Percentiles rank a stretch among this genome's conserved stretches.
These are phyloP conservation scores for Spizellomyces sp. DNA, from an alignment of 192 early-diverging fungal species.

Conservation along the genomic window DNA sequence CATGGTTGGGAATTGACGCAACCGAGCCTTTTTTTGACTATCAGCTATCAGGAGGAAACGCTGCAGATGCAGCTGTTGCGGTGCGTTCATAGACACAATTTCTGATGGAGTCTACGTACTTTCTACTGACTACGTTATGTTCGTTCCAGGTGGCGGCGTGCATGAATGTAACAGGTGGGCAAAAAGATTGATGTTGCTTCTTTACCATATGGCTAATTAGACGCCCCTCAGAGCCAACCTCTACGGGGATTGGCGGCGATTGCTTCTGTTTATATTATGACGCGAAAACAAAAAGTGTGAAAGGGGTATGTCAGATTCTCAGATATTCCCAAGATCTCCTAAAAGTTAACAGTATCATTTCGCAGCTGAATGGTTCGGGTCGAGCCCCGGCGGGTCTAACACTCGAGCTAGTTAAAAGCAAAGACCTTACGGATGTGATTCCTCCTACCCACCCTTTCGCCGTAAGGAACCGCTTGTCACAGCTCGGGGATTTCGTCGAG, in stretches of 20 bases:
- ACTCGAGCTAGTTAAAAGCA: conserved; percentile 44
- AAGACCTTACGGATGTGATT: conserved; percentile 47
- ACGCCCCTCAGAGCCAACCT: conserved; percentile 55
- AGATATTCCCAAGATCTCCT: no score
- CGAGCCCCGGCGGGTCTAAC: conserved; percentile 59
- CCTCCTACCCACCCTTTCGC: conserved; percentile 16
- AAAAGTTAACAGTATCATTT: neutral
- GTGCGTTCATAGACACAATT: neutral
- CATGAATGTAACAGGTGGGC: conserved; percentile 64
- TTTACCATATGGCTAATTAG: no score
- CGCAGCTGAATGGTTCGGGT: conserved; percentile 44
- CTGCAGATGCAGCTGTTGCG: conserved; percentile 65
- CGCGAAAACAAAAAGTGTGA: conserved; percentile 54
- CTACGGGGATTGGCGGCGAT: conserved; percentile 81
- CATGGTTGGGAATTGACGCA: no score
- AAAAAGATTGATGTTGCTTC: no score
- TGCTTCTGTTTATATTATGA: conserved; percentile 79
- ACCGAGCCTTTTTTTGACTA: no score
- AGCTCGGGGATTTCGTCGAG: neutral
- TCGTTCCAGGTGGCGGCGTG: conserved; percentile 50
- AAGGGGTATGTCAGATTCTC: conserved; percentile 27
- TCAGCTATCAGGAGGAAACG: conserved; percentile 59
- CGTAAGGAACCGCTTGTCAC: neutral
- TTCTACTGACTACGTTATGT: no score
- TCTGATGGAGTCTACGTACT: no score